These are phyloP conservation scores for Blastobotrys muscicola DNA, from an alignment of 805 yeast species.

Conservation along the genomic window DNA sequence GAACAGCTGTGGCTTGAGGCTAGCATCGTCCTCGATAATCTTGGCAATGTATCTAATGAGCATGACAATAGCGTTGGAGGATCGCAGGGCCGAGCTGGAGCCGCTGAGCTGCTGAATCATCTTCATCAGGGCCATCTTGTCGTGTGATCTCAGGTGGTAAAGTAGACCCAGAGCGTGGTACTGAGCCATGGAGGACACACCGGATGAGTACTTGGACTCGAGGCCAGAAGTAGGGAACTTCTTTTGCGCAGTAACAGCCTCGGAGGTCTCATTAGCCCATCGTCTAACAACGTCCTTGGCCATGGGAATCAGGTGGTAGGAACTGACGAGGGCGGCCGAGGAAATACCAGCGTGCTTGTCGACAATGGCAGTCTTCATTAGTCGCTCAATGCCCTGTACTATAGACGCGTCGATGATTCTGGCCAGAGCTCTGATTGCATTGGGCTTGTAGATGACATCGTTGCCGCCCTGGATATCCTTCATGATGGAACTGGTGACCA, in stretches of 20 bases:
- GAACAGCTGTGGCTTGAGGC: slow-evolving; percentile 48
- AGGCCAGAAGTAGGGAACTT: slow-evolving; percentile 18
- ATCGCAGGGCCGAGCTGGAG: slow-evolving; percentile 50
- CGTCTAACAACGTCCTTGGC: slow-evolving; percentile 88
- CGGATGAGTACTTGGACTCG: slow-evolving; percentile 22
- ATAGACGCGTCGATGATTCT: slow-evolving; percentile 78
- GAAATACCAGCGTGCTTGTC: slow-evolving; percentile 81
- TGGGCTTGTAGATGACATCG: slow-evolving; percentile 77
- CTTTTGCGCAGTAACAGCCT: slow-evolving; percentile 64
- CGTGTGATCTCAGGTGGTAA: slow-evolving; percentile 81
- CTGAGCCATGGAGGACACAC: slow-evolving; percentile 69
- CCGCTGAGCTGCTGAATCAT: slow-evolving; percentile 68
- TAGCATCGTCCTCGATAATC: slow-evolving; percentile 62
- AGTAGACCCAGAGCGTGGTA: slow-evolving; percentile 92
- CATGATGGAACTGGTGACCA: slow-evolving; percentile 98
- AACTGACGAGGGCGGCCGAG: slow-evolving; percentile 87
- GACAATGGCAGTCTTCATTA: slow-evolving; percentile 86
- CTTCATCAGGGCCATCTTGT: slow-evolving; percentile 87
- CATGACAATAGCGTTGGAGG: slow-evolving; percentile 77
- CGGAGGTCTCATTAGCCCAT: slow-evolving; percentile 91
- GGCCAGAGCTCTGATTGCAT: slow-evolving; percentile 86
- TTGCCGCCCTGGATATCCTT: slow-evolving; percentile 85
- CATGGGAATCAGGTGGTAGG: slow-evolving; percentile 82
- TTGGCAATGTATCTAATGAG: slow-evolving; percentile 74
- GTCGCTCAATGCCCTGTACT: slow-evolving; percentile 86